A percentile compares a stretch with the other conserved stretches of the same genome.
phyloP scores from a whole-genome alignment of 495 filamentous ascomycete genomes.

The Hypomontagnella submonticulosa region DNA sequence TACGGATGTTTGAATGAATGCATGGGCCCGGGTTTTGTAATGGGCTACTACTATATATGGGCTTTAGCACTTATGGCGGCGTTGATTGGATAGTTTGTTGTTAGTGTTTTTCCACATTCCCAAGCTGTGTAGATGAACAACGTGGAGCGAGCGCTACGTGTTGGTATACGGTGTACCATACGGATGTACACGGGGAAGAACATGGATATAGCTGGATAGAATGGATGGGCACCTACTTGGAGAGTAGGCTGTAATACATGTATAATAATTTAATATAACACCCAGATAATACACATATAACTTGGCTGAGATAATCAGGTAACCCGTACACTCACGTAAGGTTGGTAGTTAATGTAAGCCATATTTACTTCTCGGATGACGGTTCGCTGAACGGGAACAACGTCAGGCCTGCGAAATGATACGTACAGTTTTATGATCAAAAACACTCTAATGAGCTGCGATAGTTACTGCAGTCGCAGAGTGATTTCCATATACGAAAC shows the following conservation, averaged over 20 bases:
- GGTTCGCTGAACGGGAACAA: no score
- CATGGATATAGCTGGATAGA: constrained; percentile 15
- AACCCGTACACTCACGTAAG: no score
- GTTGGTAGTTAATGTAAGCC: no score
- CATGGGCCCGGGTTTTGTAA: constrained; percentile 30
- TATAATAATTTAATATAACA: background rate
- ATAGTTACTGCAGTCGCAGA: no score
- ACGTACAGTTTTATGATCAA: no score
- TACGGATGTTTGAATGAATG: constrained; percentile 12
- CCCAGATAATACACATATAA: no score
- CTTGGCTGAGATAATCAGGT: no score
- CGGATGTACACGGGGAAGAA: background rate
- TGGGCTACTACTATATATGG: constrained; percentile 26
- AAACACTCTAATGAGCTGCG: no score
- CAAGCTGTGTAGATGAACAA: constrained; percentile 10
- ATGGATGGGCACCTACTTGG: constrained; percentile 15
- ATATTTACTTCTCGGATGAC: no score
- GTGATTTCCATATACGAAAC: no score
- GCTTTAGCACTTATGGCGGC: constrained; percentile 37
- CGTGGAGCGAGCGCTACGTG: constrained; percentile 30
- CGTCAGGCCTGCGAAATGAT: no score
- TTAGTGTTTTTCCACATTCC: constrained; percentile 1
- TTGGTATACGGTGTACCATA: constrained; percentile 17
- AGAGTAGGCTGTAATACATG: constrained; percentile 28
- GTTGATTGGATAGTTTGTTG: constrained; percentile 36